Evolutionary conservation across 2,329 filamentous ascomycete species (phyloP).

Genomic region (Magnaporthiopsis rhizophila): DNA sequence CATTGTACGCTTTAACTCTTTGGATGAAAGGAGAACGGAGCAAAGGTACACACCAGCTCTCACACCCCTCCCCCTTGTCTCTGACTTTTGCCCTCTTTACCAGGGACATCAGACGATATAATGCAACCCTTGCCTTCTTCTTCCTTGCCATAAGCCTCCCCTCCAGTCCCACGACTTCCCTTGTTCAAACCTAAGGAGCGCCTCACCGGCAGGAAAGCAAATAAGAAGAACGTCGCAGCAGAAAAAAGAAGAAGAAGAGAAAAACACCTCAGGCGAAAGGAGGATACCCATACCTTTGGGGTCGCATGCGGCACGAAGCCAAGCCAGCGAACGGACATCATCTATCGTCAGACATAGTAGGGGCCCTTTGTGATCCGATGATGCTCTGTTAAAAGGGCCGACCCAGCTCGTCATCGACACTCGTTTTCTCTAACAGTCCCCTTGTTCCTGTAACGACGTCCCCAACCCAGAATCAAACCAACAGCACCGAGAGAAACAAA

Average conservation of each 20-base stretch:
- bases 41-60: constrained; percentile 31
- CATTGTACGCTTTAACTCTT: constrained; percentile 38
- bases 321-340: constrained; percentile 3
- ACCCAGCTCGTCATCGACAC: constrained; percentile 15
- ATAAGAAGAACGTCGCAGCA: constrained; percentile 1
- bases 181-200: background rate
- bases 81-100: constrained; percentile 19
- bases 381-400: constrained; percentile 19
- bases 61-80: constrained; percentile 25
- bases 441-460: constrained; percentile 13
- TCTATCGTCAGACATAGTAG: background rate
- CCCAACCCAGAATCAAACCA: constrained; percentile 7
- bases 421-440: constrained; percentile 11
- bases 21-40: constrained; percentile 30
- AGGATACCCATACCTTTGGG: too few species aligned
- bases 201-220: background rate
- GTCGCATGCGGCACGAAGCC: constrained; percentile 1
- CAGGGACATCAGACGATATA: constrained; percentile 40
- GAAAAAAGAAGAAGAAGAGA: background rate
- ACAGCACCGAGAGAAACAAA: background rate
- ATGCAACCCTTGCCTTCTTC: constrained; percentile 31
- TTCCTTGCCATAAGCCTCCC: constrained; percentile 14
- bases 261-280: too few species aligned
- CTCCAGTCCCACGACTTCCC: background rate
- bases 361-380: constrained; percentile 9